Base-by-base conservation (phyloP, 306 rosid genomes). In the Cucurbita argyrosperma region DNA sequence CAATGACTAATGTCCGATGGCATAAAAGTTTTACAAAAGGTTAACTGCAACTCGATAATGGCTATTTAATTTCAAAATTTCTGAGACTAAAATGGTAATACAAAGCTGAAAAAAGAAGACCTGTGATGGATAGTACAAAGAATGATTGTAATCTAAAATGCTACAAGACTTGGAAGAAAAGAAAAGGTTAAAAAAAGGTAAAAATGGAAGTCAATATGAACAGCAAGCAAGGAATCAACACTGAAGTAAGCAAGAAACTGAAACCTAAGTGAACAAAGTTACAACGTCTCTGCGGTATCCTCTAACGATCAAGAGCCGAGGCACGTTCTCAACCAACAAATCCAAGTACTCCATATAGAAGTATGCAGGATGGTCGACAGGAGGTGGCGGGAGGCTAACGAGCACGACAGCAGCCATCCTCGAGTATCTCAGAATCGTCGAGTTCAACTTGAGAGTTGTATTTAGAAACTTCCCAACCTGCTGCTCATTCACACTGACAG, bases 281-380 rank as follows among this genome's bases (percentile, higher is more conserved):
- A 95, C 97, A 58, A 95, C 99, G 46, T 95, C 99, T 82, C 80
- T 89, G 69, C 96, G 92, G 73, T 95, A 95, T 68, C 99, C 99
- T 87, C 99, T 87, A 75, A 95, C 97, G 73, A 95, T 83, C 87
- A 95, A 87, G 78, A 95, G 93, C 87, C 99, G 87, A 5, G 90
- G 92, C 60, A 95, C 83, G 79, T 91, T 95, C 84, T 95, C 99
- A 78, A 95, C 92, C 87, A 95, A 91, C 80, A 91, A 80, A 87
- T 95, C 99, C 97, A 95, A 89, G 82, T 95, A 95, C 79, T 95
- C 99, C 99, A 95, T 91, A 71, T 95, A 95, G 83, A 95, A 88
- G 69, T 91, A 95, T 8, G 84, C 83, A 0, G 99, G 99, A 79
- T 95, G 99, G 83, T 88, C 84, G 55, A 84, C 11, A 5, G 99